These are phyloP conservation scores for Scheffersomyces titani DNA, from an alignment of 1,139 yeast genomes.

Conservation along the genomic window DNA sequence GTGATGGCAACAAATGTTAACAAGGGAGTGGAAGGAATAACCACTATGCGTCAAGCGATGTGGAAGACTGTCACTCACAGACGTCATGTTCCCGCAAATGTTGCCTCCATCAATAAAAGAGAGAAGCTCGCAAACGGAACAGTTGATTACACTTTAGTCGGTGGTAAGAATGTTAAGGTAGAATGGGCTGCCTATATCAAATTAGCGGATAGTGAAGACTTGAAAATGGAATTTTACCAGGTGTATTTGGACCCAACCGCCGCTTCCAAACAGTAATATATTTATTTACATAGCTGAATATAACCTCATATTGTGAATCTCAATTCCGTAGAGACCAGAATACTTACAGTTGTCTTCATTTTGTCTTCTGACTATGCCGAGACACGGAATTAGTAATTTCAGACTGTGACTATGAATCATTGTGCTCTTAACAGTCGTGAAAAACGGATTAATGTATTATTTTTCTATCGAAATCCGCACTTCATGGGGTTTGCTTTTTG, in stretches of 20 bases:
- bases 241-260: slow-evolving; percentile 20
- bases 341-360: not conserved
- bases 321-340: not conserved
- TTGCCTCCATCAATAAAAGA: slow-evolving; percentile 12
- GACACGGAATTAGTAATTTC: not conserved
- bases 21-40: slow-evolving; percentile 13
- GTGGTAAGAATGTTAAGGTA: slow-evolving; percentile 16
- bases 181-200: slow-evolving; percentile 22
- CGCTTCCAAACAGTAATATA: not conserved
- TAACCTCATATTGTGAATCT: too few species aligned
- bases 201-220: slow-evolving; percentile 9
- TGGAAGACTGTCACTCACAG: slow-evolving; percentile 22
- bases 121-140: slow-evolving; percentile 18
- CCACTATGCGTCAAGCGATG: slow-evolving; percentile 18
- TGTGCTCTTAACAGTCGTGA: not conserved
- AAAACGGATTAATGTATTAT: not conserved
- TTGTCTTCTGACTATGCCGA: not conserved
- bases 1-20: slow-evolving; percentile 17
- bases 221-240: slow-evolving; percentile 19
- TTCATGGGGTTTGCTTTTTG: not conserved
- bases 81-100: slow-evolving; percentile 21
- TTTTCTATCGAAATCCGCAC: not conserved
- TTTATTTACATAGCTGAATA: not conserved
- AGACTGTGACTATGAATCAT: not conserved
- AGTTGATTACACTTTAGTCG: slow-evolving; percentile 20